These are phyloP conservation scores for Stephanocyclus meneghinianus DNA, from an alignment of 352 stramenopile species.

Conservation along the genomic window DNA sequence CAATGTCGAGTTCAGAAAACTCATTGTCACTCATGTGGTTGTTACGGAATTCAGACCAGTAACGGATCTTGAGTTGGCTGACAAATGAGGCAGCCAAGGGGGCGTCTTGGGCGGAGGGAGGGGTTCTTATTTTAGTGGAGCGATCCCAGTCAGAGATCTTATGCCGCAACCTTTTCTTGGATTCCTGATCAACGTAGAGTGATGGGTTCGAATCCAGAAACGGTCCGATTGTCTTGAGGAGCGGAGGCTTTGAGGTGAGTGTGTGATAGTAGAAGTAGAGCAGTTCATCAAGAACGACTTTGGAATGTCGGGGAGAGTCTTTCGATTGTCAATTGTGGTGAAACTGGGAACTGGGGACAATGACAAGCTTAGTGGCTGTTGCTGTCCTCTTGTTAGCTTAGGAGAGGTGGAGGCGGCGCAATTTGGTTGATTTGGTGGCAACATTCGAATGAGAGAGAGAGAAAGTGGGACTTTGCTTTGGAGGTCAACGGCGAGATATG, in stretches of 20 bases:
- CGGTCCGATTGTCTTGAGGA: neutral
- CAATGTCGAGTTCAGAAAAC: conserved; percentile 1
- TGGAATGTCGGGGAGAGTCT: too few species aligned
- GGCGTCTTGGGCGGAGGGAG: neutral
- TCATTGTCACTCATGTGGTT: neutral
- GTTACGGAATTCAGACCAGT: neutral
- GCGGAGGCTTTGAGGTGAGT: neutral
- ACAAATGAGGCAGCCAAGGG: conserved; percentile 2
- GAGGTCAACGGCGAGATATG: too few species aligned
- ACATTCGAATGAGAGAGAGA: too few species aligned
- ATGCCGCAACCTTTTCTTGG: conserved; percentile 5
- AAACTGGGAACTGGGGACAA: too few species aligned
- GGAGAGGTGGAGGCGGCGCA: too few species aligned
- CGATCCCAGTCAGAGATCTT: neutral
- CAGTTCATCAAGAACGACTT: neutral
- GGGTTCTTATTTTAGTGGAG: neutral
- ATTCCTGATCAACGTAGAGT: neutral
- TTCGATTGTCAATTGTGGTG: too few species aligned
- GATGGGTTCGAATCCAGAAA: neutral
- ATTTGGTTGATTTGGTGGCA: too few species aligned
- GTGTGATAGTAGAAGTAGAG: neutral
- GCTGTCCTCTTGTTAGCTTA: too few species aligned
- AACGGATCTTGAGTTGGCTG: neutral
- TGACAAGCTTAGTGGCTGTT: too few species aligned
- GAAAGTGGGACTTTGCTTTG: too few species aligned